Evolutionary conservation across 768 basidiomycete genomes (phyloP).

Genomic region (Collybia nuda): DNA sequence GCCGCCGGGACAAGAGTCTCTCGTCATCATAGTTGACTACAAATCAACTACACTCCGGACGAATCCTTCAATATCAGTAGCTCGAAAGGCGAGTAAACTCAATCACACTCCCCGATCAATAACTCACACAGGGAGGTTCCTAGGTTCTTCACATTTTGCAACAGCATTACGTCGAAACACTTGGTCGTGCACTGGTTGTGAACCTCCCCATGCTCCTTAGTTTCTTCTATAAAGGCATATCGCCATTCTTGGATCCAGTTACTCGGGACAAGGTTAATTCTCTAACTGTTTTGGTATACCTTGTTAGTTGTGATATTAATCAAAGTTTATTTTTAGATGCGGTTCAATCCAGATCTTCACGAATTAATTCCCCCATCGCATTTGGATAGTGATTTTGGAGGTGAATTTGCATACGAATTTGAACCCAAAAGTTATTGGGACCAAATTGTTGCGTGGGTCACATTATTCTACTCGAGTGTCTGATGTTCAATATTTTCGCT

Average conservation of each 20-base stretch:
- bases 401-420: conserved; percentile 71
- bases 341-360: conserved; percentile 81
- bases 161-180: conserved; percentile 86
- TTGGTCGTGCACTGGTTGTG: conserved; percentile 81
- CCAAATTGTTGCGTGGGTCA: conserved; percentile 64
- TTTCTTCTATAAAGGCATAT: conserved; percentile 82
- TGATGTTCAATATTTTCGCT: neutral
- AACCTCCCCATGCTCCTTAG: conserved; percentile 74
- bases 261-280: conserved; percentile 77
- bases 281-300: neutral
- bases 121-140: neutral
- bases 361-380: conserved; percentile 76
- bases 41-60: conserved; percentile 77
- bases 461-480: neutral
- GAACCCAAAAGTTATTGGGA: conserved; percentile 78
- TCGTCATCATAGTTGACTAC: conserved; percentile 87
- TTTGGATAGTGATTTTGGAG: conserved; percentile 83
- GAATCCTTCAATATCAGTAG: conserved; percentile 81
- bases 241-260: conserved; percentile 85
- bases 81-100: conserved; percentile 56
- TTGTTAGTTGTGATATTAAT: neutral
- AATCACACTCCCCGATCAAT: neutral
- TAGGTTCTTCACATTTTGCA: conserved; percentile 79
- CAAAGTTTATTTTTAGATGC: conserved; percentile 53
- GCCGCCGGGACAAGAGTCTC: conserved; percentile 81